Conservation (phyloP, 177 flowering plant genomes). For the Vitis hybrid region DNA sequence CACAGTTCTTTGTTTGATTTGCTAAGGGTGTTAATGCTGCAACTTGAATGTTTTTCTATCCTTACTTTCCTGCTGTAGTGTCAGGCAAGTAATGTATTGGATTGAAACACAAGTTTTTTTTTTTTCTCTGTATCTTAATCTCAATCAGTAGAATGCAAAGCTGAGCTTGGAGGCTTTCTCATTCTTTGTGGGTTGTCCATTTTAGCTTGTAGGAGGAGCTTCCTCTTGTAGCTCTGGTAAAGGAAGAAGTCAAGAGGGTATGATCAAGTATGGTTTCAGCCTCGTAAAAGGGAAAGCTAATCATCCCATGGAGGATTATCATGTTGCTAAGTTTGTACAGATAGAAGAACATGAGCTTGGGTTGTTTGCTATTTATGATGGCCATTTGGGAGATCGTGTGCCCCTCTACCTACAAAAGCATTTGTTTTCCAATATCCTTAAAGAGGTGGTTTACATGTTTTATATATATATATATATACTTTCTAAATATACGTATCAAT, state of each 20-base stretch:
- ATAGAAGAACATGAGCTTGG: conserved; percentile 51
- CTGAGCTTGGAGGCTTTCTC: too few species aligned
- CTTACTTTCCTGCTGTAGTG: too few species aligned
- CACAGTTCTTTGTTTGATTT: too few species aligned
- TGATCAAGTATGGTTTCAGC: conserved; percentile 53
- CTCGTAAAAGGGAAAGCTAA: conserved; percentile 65
- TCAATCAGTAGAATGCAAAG: too few species aligned
- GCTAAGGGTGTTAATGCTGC: too few species aligned
- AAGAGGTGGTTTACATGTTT: conserved; percentile 36
- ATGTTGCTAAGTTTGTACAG: conserved; percentile 54
- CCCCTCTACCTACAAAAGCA: conserved; percentile 61
- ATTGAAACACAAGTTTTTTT: too few species aligned
- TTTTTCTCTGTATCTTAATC: too few species aligned
- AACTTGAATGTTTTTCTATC: too few species aligned
- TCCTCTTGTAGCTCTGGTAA: conserved; percentile 42
- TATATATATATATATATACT: not conserved
- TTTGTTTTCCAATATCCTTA: conserved; percentile 50
- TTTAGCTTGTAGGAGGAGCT: conserved; percentile 22
- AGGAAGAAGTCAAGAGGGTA: conserved; percentile 44
- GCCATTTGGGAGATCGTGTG: conserved; percentile 57
- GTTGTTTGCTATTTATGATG: conserved; percentile 63
- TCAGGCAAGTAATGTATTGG: too few species aligned
- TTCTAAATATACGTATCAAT: not conserved
- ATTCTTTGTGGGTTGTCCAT: not conserved
- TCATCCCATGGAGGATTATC: conserved; percentile 74